Evolutionary conservation across 352 stramenopile species (phyloP), one percentile per base, ranked within the genome.

Genomic region (Phytopythium mirpurense): DNA sequence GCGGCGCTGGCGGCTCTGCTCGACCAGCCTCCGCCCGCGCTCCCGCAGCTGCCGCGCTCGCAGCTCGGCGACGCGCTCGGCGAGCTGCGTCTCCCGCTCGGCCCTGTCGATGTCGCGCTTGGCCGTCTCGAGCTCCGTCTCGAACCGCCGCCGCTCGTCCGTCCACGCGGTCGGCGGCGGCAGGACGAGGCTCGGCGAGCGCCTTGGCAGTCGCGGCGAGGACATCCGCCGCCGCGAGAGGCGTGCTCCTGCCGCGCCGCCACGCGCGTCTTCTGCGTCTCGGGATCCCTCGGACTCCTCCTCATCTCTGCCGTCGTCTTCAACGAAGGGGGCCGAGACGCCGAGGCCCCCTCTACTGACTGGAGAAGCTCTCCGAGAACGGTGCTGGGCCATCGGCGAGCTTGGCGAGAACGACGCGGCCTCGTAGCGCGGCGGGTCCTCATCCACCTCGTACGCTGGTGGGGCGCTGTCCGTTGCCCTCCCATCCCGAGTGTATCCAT

Each of bases 41-140:
- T 63, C 56, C 27, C 78, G 31, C 8, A 82, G 31, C n/a, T 74
- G 72, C 23, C 74, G 63, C 10, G 65, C 62, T 5, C 73, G 65
- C 18, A 77, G 27, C n/a, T 58, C 51, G 8, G 74, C 74, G 26
- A 86, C 54, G 27, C 57, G 54, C 31, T 83, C 64, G 3, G 60
- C 65, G 35, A 70, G 71, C 18, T 68, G 63, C 34, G 73, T 72
- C 19, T 70, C 51, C 21, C 72, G 60, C 26, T 70, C 68, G 1
- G 72, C 60, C 5, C 18, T 48, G 38, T 65, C 62, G 18, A 88
- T 55, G 14, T 83, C 72, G 15, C 58, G 61, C 41, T 74, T 73
- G 15, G 76, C 86, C 36, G 57, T 60, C 16, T 47, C 36, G 10
- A 90, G 62, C 54, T 82, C 72, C 11, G 79, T 40, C 5, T 73